phyloP scores from a whole-genome alignment of 129 eudicot genomes.

The Daucus carota region DH1_v3.0 NC_030381.2:56053501-56054000 shows the following conservation, averaged over 20 bases:
- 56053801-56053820: not conserved
- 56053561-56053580: not conserved
- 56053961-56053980: not conserved
- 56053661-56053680: not conserved
- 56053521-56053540: slow-evolving; percentile 33
- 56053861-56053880: not conserved
- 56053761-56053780: not conserved
- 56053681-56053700: not conserved
- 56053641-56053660: not conserved
- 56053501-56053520: slow-evolving; percentile 67
- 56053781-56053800: not conserved
- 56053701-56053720: not conserved
- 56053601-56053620: too few relatives aligned
- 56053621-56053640: not conserved
- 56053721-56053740: not conserved
- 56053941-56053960: not conserved
- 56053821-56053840: not conserved
- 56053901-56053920: too few relatives aligned
- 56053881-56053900: not conserved
- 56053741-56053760: not conserved
- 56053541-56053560: slow-evolving; percentile 9
- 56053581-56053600: too few relatives aligned
- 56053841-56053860: too few relatives aligned
- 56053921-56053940: not conserved
- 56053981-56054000: not conserved